These are phyloP conservation scores for Dioscorea dumetorum DNA, from an alignment of 106 monocot genomes.

Conservation along the genomic window DNA sequence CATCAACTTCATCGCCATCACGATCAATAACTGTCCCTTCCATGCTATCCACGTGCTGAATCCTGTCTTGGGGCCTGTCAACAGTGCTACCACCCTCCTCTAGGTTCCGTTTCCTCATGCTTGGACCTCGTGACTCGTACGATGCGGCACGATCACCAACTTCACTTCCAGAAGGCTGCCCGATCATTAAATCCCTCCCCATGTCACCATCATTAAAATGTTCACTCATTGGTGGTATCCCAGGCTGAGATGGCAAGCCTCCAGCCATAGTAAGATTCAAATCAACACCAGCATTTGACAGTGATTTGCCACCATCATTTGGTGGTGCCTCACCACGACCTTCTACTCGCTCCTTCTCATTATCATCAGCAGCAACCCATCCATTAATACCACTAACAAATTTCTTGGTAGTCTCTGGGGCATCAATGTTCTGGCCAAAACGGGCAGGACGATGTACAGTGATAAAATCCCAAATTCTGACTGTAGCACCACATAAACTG, in stretches of 20 bases:
- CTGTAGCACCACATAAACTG: conserved; percentile 84
- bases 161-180: conserved; percentile 96
- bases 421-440: conserved; percentile 43
- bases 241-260: conserved; percentile 59
- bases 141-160: conserved; percentile 97
- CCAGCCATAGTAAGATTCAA: conserved; percentile 82
- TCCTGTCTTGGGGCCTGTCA: conserved; percentile 77
- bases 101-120: conserved; percentile 68
- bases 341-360: conserved; percentile 50
- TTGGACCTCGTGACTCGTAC: conserved; percentile 93
- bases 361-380: conserved; percentile 45
- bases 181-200: conserved; percentile 89
- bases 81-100: conserved; percentile 99
- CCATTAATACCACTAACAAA: conserved; percentile 69
- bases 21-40: conserved; percentile 90
- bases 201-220: conserved; percentile 53
- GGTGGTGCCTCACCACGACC: conserved; percentile 61
- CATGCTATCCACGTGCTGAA: conserved; percentile 74
- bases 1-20: conserved; percentile 89
- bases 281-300: conserved; percentile 73
- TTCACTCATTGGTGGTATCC: conserved; percentile 29
- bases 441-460: conserved; percentile 48
- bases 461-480: conserved; percentile 76
- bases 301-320: conserved; percentile 54
- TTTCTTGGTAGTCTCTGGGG: conserved; percentile 54